Evolutionary conservation across 1,139 yeast species (phyloP), one percentile per base, ranked within the genome.

Genomic region (Hyphopichia khmerensis): DNA sequence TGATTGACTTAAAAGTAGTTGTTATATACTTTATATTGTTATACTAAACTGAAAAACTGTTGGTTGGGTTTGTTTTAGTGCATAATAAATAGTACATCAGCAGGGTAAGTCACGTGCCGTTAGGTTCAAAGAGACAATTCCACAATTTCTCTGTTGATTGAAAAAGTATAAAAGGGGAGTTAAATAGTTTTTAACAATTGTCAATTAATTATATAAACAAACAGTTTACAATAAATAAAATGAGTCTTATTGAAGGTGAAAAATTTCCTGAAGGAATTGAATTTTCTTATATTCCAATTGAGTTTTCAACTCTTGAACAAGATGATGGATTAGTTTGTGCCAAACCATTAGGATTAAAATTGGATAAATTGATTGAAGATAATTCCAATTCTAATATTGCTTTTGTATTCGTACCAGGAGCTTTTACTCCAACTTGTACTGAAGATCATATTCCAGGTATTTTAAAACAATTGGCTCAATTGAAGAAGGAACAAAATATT

Each of bases 361-460:
- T 63, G 10, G 64, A 60, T 43, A 49, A 56, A 19, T 45, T 60
- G 11, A 26, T 58, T 13, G 41, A 47, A 17, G 33, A 74, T 50
- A 76, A 76, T 62, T 43, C 35, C 4, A 32, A 41, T 11, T 54
- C 61, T 11, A 79, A 75, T 51, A 76, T 87, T 37, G 80, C 87
- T 35, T 72, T 88, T 54, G 88, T 91, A 34, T 78, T 88, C 44
- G 95, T 87, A 23, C 96, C 96, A 48, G 96, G 95, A 50, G 96
- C 96, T 19, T 89, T 88, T 75, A 87, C 96, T 32, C 96, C 96
- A 51, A 82, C 95, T 6, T 89, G 96, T 68, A 81, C 93, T 31
- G 87, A 81, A 50, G 71, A 76, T 52, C 96, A 90, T 65, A 80
- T 89, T 51, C 96, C 96, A 23, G 87, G 82, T 15, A 87, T 74